Evolutionary conservation across 176 grass and related monocot genomes (phyloP), one percentile per base, ranked within the genome.

Genomic region (Phragmites australis): DNA sequence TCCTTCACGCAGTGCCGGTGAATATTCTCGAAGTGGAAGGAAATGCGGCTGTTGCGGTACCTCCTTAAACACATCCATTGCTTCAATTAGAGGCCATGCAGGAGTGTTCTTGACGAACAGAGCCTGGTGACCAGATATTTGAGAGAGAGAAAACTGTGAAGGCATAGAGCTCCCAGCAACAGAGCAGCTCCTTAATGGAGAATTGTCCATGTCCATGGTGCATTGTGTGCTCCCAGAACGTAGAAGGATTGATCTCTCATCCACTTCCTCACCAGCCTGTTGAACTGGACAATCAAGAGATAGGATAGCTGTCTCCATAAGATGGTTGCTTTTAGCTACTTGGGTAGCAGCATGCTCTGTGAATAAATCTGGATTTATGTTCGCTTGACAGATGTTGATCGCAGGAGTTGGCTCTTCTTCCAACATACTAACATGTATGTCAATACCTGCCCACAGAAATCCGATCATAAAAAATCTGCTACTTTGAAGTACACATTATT

Each of bases 31-130:
- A 52, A 94, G 78, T 48, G 84, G 77, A 64, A 73, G 72, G 74
- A 94, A 94, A 91, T 94, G 92, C 11, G 92, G 92, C 18, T 11
- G 66, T 69, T 94, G 92, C 26, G 81, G 84, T 52, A 76, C 37
- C 30, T 62, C 62, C 22, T 3, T 78, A 63, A 91, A 89, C 41
- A 73, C 78, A 25, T 87, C 62, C 63, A 76, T 75, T 43, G 68
- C 29, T 69, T 94, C 89, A 66, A 94, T 64, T 72, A 67, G 3
- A 76, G 62, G 11, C 92, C 92, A 94, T n/a, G 84, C 8, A 41
- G 61, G 32, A 2, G 84, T 91, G 23, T 5, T 85, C 84, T 94
- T 94, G 1, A 39, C 41, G 17, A 94, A 94, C 30, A 16, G 54
- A 61, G 59, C 50, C 14, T 32, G 17, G 8, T 88, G 29, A 37